Percentiles rank a stretch among this genome's conserved stretches.
Conservation (phyloP, 805 yeast genomes). For the Saccharomycopsis fibuligera region DNA sequence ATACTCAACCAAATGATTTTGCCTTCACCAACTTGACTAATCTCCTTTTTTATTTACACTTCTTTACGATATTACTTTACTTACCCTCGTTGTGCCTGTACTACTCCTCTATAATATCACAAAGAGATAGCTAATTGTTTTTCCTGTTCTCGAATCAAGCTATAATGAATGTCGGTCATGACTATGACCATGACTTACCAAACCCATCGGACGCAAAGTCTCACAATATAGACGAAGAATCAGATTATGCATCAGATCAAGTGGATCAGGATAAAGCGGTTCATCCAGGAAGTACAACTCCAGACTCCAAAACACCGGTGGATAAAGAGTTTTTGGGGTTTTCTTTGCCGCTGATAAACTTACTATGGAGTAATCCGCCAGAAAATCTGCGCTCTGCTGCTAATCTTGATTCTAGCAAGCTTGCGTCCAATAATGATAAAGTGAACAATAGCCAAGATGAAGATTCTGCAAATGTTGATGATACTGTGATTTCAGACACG, state of each 20-base stretch:
- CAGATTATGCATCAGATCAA: background rate
- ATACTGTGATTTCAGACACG: background rate
- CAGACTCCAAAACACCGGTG: background rate
- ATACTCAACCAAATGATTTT: no score
- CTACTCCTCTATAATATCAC: no score
- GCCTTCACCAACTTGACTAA: no score
- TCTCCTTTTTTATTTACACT: no score
- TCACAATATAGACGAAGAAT: background rate
- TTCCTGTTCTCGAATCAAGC: no score
- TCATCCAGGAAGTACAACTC: background rate
- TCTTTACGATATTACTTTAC: no score
- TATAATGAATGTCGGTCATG: conserved; percentile 13
- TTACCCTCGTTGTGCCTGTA: no score
- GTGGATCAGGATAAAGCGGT: background rate
- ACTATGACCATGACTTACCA: conserved; percentile 9
- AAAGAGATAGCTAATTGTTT: no score
- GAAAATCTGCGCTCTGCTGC: background rate
- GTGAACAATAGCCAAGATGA: background rate
- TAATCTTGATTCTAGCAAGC: background rate
- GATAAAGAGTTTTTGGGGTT: conserved; percentile 7
- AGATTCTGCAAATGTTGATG: background rate
- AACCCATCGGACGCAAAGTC: background rate
- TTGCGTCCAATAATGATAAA: background rate
- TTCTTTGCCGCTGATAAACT: conserved; percentile 8
- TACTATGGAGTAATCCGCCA: conserved; percentile 9